Percentiles rank a stretch among this genome's conserved stretches.
Conservation (phyloP, 169 alveolate species). For the Eimeria acervulina region DNA sequence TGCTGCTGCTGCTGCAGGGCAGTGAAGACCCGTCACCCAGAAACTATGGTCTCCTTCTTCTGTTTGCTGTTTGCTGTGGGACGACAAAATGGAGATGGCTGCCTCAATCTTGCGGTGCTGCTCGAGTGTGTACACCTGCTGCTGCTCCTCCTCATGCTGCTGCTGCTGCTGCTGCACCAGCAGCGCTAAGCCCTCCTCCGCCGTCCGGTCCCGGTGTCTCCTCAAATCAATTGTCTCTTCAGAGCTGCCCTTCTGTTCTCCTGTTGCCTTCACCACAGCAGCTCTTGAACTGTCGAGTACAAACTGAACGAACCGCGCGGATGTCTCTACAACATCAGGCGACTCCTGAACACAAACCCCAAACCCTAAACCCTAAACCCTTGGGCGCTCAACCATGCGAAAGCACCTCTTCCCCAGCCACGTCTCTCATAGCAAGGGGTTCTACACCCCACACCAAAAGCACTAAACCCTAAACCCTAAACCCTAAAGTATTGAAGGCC, state of each 20-base stretch:
- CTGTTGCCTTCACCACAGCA: background rate
- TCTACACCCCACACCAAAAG: background rate
- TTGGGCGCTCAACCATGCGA: background rate
- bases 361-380: constrained; percentile 55
- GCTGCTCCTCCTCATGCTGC: constrained; percentile 18
- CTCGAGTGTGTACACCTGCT: constrained; percentile 4
- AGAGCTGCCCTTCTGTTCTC: background rate
- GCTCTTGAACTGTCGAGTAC: background rate
- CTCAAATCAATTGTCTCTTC: constrained; percentile 6
- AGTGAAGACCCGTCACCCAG: background rate
- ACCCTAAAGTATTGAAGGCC: too few relatives aligned
- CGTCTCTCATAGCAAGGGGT: too few relatives aligned
- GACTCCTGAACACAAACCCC: constrained; percentile 10
- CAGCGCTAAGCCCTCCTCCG: background rate
- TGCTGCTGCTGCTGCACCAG: constrained; percentile 24
- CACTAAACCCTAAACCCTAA: background rate
- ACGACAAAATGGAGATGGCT: background rate
- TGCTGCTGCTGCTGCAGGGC: constrained; percentile 65
- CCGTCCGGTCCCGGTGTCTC: background rate
- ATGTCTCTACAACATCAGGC: background rate
- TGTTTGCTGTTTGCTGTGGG: background rate
- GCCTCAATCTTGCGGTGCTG: constrained; percentile 27
- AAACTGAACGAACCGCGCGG: background rate
- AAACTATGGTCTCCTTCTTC: background rate
- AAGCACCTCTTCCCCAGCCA: too few relatives aligned